These are phyloP conservation scores for Sarocladium oryzae DNA, from an alignment of 2,329 filamentous ascomycete genomes.

Conservation along the genomic window DNA sequence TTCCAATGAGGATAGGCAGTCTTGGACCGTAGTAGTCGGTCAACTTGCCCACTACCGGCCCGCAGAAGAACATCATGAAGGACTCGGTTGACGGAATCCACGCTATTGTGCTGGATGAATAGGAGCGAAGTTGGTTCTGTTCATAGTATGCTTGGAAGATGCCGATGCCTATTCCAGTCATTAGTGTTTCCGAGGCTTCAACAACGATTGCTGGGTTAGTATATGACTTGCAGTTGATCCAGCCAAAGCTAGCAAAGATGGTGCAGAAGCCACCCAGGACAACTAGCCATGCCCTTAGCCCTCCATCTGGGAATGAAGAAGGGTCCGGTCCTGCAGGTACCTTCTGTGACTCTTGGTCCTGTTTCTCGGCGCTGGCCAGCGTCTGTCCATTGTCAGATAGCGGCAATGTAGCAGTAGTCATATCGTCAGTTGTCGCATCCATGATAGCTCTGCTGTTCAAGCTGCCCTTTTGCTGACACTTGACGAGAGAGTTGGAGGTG, in stretches of 20 bases:
- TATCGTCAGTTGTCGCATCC: neutral
- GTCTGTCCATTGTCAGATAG: neutral
- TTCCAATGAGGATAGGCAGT: constrained; percentile 27
- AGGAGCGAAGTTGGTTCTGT: constrained; percentile 23
- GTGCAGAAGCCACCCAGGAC: constrained; percentile 24
- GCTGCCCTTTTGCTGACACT: too few relatives aligned
- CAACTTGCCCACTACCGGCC: constrained; percentile 30
- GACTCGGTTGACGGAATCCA: constrained; percentile 4
- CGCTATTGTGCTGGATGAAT: constrained; percentile 3
- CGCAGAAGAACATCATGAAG: constrained; percentile 23
- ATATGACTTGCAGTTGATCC: constrained; percentile 42
- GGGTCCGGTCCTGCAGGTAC: neutral
- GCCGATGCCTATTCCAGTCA: constrained; percentile 13
- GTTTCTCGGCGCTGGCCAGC: neutral
- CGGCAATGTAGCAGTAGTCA: neutral
- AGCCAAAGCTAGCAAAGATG: constrained; percentile 21
- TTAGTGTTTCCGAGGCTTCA: constrained; percentile 29
- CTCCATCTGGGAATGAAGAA: constrained; percentile 8
- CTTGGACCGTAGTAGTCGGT: constrained; percentile 35
- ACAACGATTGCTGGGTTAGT: too few relatives aligned
- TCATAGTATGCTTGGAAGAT: constrained; percentile 8
- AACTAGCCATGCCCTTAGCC: constrained; percentile 23
- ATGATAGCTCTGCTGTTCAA: neutral
- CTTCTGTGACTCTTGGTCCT: neutral
- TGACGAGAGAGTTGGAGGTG: too few relatives aligned